Evolutionary conservation across 352 stramenopile genomes (phyloP), one percentile per base, ranked within the genome.

Genomic region (Pseudoperonospora humuli): DNA sequence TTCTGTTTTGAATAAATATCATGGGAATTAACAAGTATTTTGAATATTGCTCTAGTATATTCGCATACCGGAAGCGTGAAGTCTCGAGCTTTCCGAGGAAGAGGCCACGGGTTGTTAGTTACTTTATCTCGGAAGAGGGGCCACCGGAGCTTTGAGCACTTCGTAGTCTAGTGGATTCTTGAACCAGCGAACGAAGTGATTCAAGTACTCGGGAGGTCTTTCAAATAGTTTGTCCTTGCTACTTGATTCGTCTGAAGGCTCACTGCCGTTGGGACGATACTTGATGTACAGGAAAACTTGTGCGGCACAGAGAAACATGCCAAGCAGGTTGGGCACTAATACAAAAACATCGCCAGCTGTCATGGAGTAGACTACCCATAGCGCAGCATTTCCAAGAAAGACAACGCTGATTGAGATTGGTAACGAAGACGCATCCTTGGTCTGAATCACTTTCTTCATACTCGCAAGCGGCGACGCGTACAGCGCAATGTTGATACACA

Each of bases 201-300:
- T 24, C 28, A 19, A 45, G 27, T 29, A 34, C 5, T 10, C 29
- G 18, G 53, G 45, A 39, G 29, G 38, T 1, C 32, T 46, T 15
- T 53, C 38, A 1, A 17, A 24, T 7, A 57, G 24, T 8, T 50
- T 62, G 11, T 23, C 44, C 42, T 62, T 52, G 3, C 35, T 37
- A 10, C 40, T 50, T n/a, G 47, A 37, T 32, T 49, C 45, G 5
- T 50, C 39, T 19, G 27, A 15, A 33, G 34, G 15, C 9, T 44
- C 29, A 17, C 9, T 7, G 2, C 25, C 5, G 14, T 5, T 28
- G 1, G 34, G 49, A 1, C 49, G 55, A 45, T 75, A 86, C 6
- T 81, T 38, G n/a, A 69, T 64, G 55, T 75, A 84, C 24, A 86
- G 48, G 23, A 57, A 32, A n/a, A 81, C 35, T 37, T 87, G 72